phyloP scores from a whole-genome alignment of 805 yeast species.

The Pichia nakasei region DNA sequence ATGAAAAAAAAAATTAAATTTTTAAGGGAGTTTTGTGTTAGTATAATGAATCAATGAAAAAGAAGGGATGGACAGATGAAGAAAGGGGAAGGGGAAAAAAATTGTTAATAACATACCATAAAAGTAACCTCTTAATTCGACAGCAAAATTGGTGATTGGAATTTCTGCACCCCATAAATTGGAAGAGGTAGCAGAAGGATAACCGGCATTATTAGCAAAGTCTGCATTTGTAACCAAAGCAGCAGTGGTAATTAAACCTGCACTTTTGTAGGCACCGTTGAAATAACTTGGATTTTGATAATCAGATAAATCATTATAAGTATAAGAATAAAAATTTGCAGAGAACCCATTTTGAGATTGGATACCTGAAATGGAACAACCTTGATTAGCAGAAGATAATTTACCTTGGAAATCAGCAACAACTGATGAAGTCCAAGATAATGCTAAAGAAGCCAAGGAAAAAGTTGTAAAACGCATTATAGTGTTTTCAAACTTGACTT shows the following conservation, averaged over 20 bases:
- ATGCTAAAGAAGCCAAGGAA: neutral
- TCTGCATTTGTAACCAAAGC: constrained; percentile 5
- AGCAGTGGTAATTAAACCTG: constrained; percentile 3
- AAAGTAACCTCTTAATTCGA: constrained; percentile 15
- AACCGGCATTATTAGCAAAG: neutral
- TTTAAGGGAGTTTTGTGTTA: neutral
- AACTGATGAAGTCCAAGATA: neutral
- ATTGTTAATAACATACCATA: constrained; percentile 6
- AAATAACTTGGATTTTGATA: constrained; percentile 6
- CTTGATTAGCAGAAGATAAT: neutral
- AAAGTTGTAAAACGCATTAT: neutral
- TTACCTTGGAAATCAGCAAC: constrained; percentile 1
- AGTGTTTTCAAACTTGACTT: too few relatives aligned
- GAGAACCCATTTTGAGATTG: constrained; percentile 6
- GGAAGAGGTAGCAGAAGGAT: neutral
- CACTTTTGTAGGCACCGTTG: constrained; percentile 2
- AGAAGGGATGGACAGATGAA: neutral
- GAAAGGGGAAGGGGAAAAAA: constrained; percentile 13
- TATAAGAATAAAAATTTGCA: constrained; percentile 6
- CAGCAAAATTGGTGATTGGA: constrained; percentile 7
- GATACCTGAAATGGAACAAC: constrained; percentile 3
- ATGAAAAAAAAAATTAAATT: too few relatives aligned
- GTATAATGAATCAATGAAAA: neutral
- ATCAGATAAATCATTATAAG: constrained; percentile 1
- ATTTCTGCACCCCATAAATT: constrained; percentile 7